A percentile compares a stretch with the other conserved stretches of the same genome.
phyloP scores from a whole-genome alignment of 805 yeast species.

The Starmerella geochares region DNA sequence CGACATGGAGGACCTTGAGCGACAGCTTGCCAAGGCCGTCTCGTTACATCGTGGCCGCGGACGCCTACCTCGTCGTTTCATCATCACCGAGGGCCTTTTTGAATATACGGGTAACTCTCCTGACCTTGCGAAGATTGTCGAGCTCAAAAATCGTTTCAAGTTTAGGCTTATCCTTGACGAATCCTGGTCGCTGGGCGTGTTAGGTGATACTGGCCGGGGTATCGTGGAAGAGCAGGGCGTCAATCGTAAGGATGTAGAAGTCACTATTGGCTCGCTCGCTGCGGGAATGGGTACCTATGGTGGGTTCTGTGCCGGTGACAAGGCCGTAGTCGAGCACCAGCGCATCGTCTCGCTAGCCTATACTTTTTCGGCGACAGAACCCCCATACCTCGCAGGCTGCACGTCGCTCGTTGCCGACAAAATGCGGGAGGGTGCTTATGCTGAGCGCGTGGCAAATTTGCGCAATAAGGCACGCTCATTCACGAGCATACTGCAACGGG shows the following conservation, averaged over 20 bases:
- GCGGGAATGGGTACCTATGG: slow-evolving; percentile 75
- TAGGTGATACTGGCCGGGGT: slow-evolving; percentile 82
- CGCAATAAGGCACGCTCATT: slow-evolving; percentile 21
- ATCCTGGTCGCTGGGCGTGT: slow-evolving; percentile 70
- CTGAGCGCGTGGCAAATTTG: slow-evolving; percentile 26
- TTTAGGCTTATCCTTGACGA: slow-evolving; percentile 84
- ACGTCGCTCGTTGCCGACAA: slow-evolving; percentile 24
- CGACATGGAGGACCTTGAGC: slow-evolving; percentile 72
- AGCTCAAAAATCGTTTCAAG: slow-evolving; percentile 69
- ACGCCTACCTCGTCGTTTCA: slow-evolving; percentile 80
- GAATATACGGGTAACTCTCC: slow-evolving; percentile 73
- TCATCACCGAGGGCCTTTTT: slow-evolving; percentile 83
- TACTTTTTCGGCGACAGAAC: slow-evolving; percentile 88
- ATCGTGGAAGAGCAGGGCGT: slow-evolving; percentile 62
- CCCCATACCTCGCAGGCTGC: slow-evolving; percentile 66
- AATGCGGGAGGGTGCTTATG: slow-evolving; percentile 29
- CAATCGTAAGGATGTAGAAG: slow-evolving; percentile 61
- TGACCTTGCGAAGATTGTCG: slow-evolving; percentile 55
- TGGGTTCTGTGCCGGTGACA: slow-evolving; percentile 83
- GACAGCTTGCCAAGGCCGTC: slow-evolving; percentile 47
- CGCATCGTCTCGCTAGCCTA: slow-evolving; percentile 81
- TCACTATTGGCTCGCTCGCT: slow-evolving; percentile 81
- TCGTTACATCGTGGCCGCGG: slow-evolving; percentile 46
- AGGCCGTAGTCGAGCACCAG: slow-evolving; percentile 81
- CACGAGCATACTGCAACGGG: slow-evolving; percentile 14